Conservation (phyloP, 2,329 filamentous ascomycete genomes). For the Clarireedia sp. region DNA sequence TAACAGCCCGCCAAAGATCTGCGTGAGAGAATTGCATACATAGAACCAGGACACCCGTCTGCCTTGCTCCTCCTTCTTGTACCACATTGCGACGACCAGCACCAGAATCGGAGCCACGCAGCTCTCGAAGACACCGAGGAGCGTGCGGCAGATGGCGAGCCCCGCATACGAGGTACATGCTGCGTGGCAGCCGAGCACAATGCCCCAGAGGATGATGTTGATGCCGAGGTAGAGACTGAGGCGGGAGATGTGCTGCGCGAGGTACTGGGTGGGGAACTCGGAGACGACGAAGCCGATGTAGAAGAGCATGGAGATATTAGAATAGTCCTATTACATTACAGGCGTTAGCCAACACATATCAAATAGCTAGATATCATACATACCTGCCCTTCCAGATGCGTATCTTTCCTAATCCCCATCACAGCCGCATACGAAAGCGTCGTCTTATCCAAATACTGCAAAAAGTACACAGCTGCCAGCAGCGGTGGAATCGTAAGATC, state of each 20-base stretch:
- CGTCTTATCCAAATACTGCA: constrained; percentile 56
- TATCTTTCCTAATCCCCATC: constrained; percentile 39
- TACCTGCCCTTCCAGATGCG: constrained; percentile 36
- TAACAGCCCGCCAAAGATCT: constrained; percentile 27
- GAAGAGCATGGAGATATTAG: constrained; percentile 19
- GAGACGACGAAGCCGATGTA: constrained; percentile 21
- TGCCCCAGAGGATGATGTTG: constrained; percentile 27
- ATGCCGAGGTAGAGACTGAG: constrained; percentile 8
- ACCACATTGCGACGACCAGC: constrained; percentile 30
- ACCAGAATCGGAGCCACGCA: constrained; percentile 28
- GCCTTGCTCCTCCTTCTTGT: constrained; percentile 5
- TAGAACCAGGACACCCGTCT: constrained; percentile 2
- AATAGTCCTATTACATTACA: no score
- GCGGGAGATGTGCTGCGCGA: constrained; percentile 21
- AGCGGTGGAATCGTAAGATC: constrained; percentile 45
- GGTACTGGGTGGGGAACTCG: constrained; percentile 23
- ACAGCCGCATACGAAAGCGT: constrained; percentile 41
- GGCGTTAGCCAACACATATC: no score
- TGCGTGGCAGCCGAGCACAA: constrained; percentile 27
- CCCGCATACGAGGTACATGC: constrained; percentile 25
- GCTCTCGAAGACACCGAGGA: constrained; percentile 23
- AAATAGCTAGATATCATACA: neutral
- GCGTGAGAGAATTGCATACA: neutral
- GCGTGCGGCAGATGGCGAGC: constrained; percentile 21
- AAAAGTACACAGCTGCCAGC: constrained; percentile 46